Evolutionary conservation across 1,284 basidiomycete genomes (phyloP).

Genomic region (Heliocybe sulcata): DNA sequence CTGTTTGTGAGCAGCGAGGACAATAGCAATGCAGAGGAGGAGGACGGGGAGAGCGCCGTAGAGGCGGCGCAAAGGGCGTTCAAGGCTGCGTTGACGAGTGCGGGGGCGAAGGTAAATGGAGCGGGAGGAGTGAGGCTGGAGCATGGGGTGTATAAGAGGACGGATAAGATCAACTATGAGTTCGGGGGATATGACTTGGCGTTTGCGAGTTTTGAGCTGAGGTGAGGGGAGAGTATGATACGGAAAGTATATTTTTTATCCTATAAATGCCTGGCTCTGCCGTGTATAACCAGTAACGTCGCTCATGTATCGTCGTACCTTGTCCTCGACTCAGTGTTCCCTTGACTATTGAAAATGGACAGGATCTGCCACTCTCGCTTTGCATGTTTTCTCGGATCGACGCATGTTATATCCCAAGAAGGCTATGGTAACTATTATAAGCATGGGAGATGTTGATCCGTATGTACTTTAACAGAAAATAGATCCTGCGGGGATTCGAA

Average conservation of each 20-base stretch:
- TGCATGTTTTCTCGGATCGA: too few species aligned
- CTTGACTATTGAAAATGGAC: too few species aligned
- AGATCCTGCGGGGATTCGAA: neutral
- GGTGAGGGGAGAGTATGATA: constrained; percentile 20
- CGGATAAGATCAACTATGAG: constrained; percentile 97
- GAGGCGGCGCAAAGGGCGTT: constrained; percentile 68
- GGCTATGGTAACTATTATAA: too few species aligned
- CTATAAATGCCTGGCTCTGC: too few species aligned
- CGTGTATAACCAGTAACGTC: too few species aligned
- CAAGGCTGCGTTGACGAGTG: constrained; percentile 44
- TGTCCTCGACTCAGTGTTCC: too few species aligned
- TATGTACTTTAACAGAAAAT: too few species aligned
- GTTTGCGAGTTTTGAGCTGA: constrained; percentile 81
- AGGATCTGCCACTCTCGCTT: too few species aligned
- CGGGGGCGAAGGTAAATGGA: neutral
- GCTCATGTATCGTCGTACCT: too few species aligned
- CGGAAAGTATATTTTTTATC: neutral
- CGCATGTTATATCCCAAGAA: too few species aligned
- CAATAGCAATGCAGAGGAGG: constrained; percentile 39
- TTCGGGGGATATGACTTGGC: constrained; percentile 94
- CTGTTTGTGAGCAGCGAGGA: constrained; percentile 81
- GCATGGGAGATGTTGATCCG: neutral
- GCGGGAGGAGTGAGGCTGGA: constrained; percentile 11
- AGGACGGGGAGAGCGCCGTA: constrained; percentile 44
- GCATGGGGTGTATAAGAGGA: constrained; percentile 53